Base-by-base conservation (phyloP, 441 rosid genomes). In the Raphanus hybrid region DNA sequence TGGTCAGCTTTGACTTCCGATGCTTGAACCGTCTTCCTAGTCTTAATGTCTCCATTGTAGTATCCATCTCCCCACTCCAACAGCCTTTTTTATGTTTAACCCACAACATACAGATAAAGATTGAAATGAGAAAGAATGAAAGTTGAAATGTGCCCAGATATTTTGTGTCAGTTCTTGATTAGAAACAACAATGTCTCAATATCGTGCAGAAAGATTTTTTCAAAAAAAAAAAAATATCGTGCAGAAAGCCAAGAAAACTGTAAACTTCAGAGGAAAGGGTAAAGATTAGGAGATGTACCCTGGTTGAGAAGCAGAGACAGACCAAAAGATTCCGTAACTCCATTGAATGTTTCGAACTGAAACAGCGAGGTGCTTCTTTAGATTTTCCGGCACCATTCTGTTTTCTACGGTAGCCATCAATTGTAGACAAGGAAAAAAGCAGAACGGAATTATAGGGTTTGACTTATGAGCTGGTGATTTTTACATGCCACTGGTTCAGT, bases 31-130 rank as follows among this genome's bases (percentile, higher is more conserved):
- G 97, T 91, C 81, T 92, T 96, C 76, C 99, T 87, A 8, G 99
- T 96, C 84, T 92, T 96, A 32, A 96, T 96, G 64, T 93, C 98
- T 68, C 99, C 99, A 81, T 96, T 96, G 82, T 93, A 96, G 81
- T 92, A 91, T 16, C 99, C 99, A 84, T 89, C 91, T 34, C 87
- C 88, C 99, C 99, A 96, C 65, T 89, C 92, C 86, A 96, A 83
- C 43, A 85, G 80, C 83, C 99, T 96, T 65, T 57, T 45, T 73
- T 27, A 34, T 10, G 8, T 54, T 54, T 15, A 35, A 3, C 12
- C 26, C 26, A 27, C 45, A 63, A 18, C 60, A 70, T 2, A 60
- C 37, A 60, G 32, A 59, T 26, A 27, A 60, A 18, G 55, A 14
- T 52, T 52, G 7, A 34, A 34, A 34, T 34, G 39, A 34, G 34